A percentile compares a stretch with the other conserved stretches of the same genome.
phyloP scores from a whole-genome alignment of 2,329 filamentous ascomycete genomes.

The Leptographium lundbergii region DNA sequence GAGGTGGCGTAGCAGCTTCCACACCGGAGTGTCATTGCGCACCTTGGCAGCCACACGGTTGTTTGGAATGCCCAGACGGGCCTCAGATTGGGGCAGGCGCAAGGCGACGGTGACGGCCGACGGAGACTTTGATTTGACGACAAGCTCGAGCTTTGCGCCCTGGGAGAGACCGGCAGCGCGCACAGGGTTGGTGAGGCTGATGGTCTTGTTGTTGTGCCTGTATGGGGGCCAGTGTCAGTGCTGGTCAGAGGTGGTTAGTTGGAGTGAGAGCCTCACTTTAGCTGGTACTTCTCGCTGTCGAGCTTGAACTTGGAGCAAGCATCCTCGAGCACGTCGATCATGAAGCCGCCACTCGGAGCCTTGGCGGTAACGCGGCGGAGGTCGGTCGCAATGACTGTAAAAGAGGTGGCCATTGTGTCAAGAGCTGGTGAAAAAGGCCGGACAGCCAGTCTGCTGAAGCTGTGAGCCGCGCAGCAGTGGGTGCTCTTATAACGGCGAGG shows the following conservation, averaged over 20 bases:
- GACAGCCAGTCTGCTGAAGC: not conserved
- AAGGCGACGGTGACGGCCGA: constrained; percentile 81
- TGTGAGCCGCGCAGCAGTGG: not conserved
- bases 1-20: constrained; percentile 82
- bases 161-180: constrained; percentile 69
- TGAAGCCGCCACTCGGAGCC: constrained; percentile 65
- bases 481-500: not conserved
- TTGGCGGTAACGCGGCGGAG: constrained; percentile 70
- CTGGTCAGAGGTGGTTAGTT: not conserved
- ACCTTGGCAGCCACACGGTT: constrained; percentile 73
- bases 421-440: not conserved
- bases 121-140: constrained; percentile 74
- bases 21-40: constrained; percentile 75
- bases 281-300: constrained; percentile 56
- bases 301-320: constrained; percentile 75
- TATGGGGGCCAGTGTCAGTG: not conserved
- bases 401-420: constrained; percentile 52
- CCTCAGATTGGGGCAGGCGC: constrained; percentile 65
- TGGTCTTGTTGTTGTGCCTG: constrained; percentile 69
- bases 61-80: constrained; percentile 40
- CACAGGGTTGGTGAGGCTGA: constrained; percentile 77
- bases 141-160: constrained; percentile 86
- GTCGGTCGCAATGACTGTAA: constrained; percentile 74
- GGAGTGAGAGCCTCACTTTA: constrained; percentile 49
- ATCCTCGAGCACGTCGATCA: constrained; percentile 77